These are phyloP conservation scores for Paramarasmius palmivorus DNA, from an alignment of 1,284 basidiomycete species.

Conservation along the genomic window DNA sequence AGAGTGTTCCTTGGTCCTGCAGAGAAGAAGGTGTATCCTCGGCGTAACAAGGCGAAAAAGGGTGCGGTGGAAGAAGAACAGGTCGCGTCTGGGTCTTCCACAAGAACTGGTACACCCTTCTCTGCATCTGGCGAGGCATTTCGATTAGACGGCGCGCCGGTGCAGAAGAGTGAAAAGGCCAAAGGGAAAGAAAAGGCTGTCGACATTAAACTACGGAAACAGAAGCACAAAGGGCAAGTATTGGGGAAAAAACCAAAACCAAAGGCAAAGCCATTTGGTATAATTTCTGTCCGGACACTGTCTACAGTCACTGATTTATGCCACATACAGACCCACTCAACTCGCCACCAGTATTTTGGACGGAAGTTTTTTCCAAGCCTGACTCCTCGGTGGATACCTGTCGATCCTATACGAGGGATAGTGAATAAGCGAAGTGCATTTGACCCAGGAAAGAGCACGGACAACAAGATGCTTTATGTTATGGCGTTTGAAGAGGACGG, in stretches of 20 bases:
- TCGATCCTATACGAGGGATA: constrained; percentile 84
- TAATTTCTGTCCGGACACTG: background rate
- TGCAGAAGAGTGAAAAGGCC: constrained; percentile 43
- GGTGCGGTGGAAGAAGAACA: no score
- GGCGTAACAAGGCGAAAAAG: constrained; percentile 36
- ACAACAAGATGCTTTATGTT: constrained; percentile 93
- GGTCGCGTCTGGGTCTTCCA: constrained; percentile 30
- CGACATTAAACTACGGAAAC: constrained; percentile 56
- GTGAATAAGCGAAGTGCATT: constrained; percentile 84
- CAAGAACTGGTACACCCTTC: background rate
- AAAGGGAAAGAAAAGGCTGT: constrained; percentile 56
- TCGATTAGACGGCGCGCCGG: constrained; percentile 37
- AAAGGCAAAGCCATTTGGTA: background rate
- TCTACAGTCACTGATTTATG: background rate
- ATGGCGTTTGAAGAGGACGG: constrained; percentile 93
- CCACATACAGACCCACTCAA: constrained; percentile 46
- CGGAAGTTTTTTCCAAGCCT: constrained; percentile 92
- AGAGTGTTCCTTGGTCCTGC: constrained; percentile 88
- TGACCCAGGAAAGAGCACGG: constrained; percentile 64
- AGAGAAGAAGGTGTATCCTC: constrained; percentile 49
- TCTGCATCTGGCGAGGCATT: constrained; percentile 28
- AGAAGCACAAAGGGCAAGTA: constrained; percentile 47
- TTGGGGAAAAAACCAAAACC: constrained; percentile 23
- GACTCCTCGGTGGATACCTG: constrained; percentile 91
- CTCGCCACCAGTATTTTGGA: constrained; percentile 95